Conservation (phyloP, 2,329 filamentous ascomycete genomes). For the Fusarium sp. region DNA sequence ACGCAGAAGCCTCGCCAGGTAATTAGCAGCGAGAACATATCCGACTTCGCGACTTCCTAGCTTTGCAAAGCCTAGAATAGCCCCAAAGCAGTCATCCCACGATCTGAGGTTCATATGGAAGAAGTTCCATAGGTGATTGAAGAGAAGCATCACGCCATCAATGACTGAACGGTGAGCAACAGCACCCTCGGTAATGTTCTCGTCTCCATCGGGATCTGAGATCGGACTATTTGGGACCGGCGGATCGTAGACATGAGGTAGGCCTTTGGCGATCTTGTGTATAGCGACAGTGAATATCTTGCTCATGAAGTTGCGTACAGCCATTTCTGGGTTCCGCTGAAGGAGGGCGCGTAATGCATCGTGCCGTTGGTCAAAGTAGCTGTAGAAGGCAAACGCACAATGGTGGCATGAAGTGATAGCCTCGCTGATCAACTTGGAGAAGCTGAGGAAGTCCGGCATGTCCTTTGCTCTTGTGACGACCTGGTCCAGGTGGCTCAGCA, state of each 20-base stretch:
- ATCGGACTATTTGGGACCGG: slow-evolving; percentile 1
- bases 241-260: slow-evolving; percentile 61
- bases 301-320: slow-evolving; percentile 65
- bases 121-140: slow-evolving; percentile 70
- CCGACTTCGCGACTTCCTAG: slow-evolving; percentile 70
- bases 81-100: slow-evolving; percentile 82
- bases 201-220: slow-evolving; percentile 48
- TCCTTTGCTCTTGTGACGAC: slow-evolving; percentile 80
- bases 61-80: slow-evolving; percentile 74
- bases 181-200: slow-evolving; percentile 12
- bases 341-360: slow-evolving; percentile 73
- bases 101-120: slow-evolving; percentile 72
- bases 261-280: slow-evolving; percentile 60
- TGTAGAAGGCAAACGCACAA: slow-evolving; percentile 70
- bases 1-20: slow-evolving; percentile 68
- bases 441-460: slow-evolving; percentile 68
- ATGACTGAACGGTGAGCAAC: slow-evolving; percentile 45
- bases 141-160: slow-evolving; percentile 56
- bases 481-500: slow-evolving; percentile 78
- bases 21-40: slow-evolving; percentile 70
- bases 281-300: slow-evolving; percentile 66
- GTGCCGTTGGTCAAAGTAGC: slow-evolving; percentile 69
- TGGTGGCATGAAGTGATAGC: slow-evolving; percentile 60
- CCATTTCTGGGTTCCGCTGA: slow-evolving; percentile 67
- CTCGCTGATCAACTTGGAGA: slow-evolving; percentile 61